These are phyloP conservation scores for Cyanidiococcus yangmingshanensis DNA, from an alignment of 23 red algal species.

Conservation along the genomic window DNA sequence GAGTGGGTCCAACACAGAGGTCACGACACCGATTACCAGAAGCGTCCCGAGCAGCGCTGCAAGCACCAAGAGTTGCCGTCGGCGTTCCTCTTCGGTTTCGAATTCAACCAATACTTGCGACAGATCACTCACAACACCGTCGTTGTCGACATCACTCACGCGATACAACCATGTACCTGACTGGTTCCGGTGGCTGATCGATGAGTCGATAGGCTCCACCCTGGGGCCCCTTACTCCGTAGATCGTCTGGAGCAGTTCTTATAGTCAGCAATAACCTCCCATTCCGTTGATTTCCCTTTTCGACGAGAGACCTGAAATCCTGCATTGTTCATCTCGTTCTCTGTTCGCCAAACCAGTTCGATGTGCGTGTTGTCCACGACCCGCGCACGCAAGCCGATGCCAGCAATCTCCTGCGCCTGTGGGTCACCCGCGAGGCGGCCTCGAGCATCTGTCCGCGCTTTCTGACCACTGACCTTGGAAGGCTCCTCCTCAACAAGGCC, in stretches of 20 bases:
- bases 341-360: slow-evolving; percentile 72
- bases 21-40: slow-evolving; percentile 31
- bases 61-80: slow-evolving; percentile 52
- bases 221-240: slow-evolving; percentile 54
- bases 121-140: slow-evolving; percentile 54
- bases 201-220: slow-evolving; percentile 74
- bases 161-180: slow-evolving; percentile 84
- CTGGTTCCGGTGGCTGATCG: slow-evolving; percentile 27
- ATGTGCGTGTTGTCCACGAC: slow-evolving; percentile 68
- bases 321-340: slow-evolving; percentile 53
- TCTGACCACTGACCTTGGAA: slow-evolving; percentile 16
- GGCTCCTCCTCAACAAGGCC: slow-evolving; percentile 40
- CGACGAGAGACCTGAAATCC: slow-evolving; percentile 74
- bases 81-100: slow-evolving; percentile 42
- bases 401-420: slow-evolving; percentile 63
- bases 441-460: slow-evolving; percentile 42
- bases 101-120: slow-evolving; percentile 71
- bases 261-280: slow-evolving; percentile 67
- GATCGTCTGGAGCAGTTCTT: slow-evolving; percentile 38
- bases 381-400: slow-evolving; percentile 52
- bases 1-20: slow-evolving; percentile 44
- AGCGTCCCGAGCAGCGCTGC: slow-evolving; percentile 39
- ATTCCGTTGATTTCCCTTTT: slow-evolving; percentile 41
- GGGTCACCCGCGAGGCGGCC: slow-evolving; percentile 77
- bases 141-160: slow-evolving; percentile 57